Evolutionary conservation across 1,284 basidiomycete genomes (phyloP), one percentile per base, ranked within the genome.

Genomic region (Ustilago loliicola): DNA sequence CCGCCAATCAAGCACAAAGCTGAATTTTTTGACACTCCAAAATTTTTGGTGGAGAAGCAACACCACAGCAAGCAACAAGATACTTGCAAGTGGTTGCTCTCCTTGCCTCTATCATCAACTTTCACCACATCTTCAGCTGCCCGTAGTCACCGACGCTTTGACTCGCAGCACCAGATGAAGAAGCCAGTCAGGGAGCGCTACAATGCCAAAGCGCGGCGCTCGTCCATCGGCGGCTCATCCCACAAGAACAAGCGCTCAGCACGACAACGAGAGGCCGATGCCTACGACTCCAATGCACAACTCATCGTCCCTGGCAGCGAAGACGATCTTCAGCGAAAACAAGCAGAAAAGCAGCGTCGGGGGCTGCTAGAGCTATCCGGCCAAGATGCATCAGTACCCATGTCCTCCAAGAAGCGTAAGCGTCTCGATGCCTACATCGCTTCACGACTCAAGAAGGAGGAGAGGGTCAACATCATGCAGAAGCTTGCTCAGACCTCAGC

Each of bases 391-490:
- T 53, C 62, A 17, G 75, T 68, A 34, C 71, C 72, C 48, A 80
- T 86, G 66, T 79, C 81, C 9, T 79, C 82, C 48, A 87, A 87
- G 74, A 87, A 87, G 81, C 77, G 81, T 23, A 85, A 85, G 69
- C 80, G 86, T 10, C 78, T 87, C 50, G 86, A 87, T 58, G 83
- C 82, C 15, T 87, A 84, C 72, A 85, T 87, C 36, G 84, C 82
- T 48, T 80, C 79, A 11, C 84, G 85, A 30, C 77, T 87, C 48
- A 83, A 86, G 51, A 85, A 87, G 75, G 85, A 87, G 57, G 79
- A 83, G 36, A 60, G 84, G 17, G 79, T 64, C 10, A 72, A 80
- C 40, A 76, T 87, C 60, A 79, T 87, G 57, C 70, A 77, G 38
- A 81, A 82, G 55, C 77, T 87, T 1, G 81, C 82, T 1, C 67